Evolutionary conservation across 2,329 filamentous ascomycete genomes (phyloP), one percentile per base, ranked within the genome.

Genomic region (Chrysosporium queenslandicum): DNA sequence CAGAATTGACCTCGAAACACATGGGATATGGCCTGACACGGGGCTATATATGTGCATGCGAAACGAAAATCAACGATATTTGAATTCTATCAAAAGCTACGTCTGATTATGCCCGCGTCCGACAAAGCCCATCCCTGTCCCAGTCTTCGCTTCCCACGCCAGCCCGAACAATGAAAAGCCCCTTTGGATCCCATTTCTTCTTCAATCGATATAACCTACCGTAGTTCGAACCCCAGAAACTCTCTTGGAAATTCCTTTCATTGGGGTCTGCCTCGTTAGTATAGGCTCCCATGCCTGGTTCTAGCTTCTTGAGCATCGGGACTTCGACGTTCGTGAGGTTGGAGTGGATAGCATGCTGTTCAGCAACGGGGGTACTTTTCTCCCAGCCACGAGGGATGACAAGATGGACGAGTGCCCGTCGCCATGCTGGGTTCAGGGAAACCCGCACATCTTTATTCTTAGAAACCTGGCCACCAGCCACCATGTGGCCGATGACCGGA

Each of bases 81-180:
- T n/a, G n/a, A n/a, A n/a, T n/a, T n/a, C n/a, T n/a, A n/a, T n/a
- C n/a, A n/a, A n/a, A n/a, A n/a, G n/a, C n/a, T n/a, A n/a, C n/a
- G n/a, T n/a, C n/a, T n/a, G n/a, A n/a, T n/a, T n/a, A 14, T 1
- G 4, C 29, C 36, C 43, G 43, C 30, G 37, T 40, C n/a, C 53
- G 50, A 39, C 53, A 55, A 21, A 53, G 21, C 4, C 50, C 53
- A 14, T 55, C 16, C 20, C 46, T 34, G 37, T 55, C 53, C 50
- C 53, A 55, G 32, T 34, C 4, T 27, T 55, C 53, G 36, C 53
- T 55, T n/a, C 53, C 50, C 56, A 80, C 77, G 3, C 67, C 72
- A n/a, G 68, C 72, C 4, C 59, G 60, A 9, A 71, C 74, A 49
- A 77, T 76, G 32, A 77, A 77, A 6, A 79, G 50, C 2, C 62